Evolutionary conservation across 2,329 filamentous ascomycete species (phyloP).

Genomic region (Neoscytalidium dimidiatum): DNA sequence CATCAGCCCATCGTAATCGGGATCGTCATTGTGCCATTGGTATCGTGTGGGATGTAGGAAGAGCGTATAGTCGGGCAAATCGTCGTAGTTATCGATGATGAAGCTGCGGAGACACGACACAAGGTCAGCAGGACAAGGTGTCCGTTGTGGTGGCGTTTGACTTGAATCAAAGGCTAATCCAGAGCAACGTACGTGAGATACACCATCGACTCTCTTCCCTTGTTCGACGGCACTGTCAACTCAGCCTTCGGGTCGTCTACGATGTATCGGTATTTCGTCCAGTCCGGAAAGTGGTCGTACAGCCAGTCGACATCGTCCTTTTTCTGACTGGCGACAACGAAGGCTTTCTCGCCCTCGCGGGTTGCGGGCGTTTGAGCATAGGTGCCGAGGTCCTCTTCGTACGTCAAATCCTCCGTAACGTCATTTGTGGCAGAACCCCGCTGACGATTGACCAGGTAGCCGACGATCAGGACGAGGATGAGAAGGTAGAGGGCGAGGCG

Average conservation of each 20-base stretch:
- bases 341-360: slow-evolving; percentile 25
- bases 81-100: slow-evolving; percentile 44
- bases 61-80: slow-evolving; percentile 42
- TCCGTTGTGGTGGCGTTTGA: neutral
- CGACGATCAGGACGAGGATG: slow-evolving; percentile 14
- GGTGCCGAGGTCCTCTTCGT: slow-evolving; percentile 15
- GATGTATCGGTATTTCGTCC: slow-evolving; percentile 45
- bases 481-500: slow-evolving; percentile 20
- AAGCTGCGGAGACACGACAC: slow-evolving; percentile 30
- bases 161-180: neutral
- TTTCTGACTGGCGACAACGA: slow-evolving; percentile 42
- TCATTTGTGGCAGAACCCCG: slow-evolving; percentile 4
- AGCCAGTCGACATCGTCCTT: slow-evolving; percentile 45
- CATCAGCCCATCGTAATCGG: slow-evolving; percentile 52
- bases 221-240: slow-evolving; percentile 48
- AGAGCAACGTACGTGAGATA: slow-evolving; percentile 46
- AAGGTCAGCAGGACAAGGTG: neutral
- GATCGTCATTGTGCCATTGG: slow-evolving; percentile 55
- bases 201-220: slow-evolving; percentile 53
- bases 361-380: neutral
- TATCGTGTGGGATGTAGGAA: slow-evolving; percentile 46
- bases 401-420: slow-evolving; percentile 4
- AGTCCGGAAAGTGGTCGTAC: slow-evolving; percentile 37
- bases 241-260: slow-evolving; percentile 42
- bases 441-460: slow-evolving; percentile 18